phyloP scores from a whole-genome alignment of 2,329 filamentous ascomycete species.

The Fusarium sp. region DNA sequence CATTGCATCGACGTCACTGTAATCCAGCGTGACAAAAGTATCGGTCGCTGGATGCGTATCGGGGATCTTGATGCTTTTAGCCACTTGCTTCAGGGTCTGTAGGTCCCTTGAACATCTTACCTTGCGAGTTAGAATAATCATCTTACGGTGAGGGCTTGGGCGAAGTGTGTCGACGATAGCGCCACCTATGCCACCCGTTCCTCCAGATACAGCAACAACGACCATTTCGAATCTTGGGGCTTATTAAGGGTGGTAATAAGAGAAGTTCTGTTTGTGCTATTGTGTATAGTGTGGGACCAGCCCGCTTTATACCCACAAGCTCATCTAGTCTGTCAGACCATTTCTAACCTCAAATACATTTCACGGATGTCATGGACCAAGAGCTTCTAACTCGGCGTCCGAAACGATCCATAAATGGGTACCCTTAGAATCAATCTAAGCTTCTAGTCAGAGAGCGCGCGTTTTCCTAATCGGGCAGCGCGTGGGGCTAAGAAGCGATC shows the following conservation, averaged over 20 bases:
- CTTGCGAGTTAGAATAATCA: neutral
- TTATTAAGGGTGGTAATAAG: too few relatives aligned
- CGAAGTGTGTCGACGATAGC: neutral
- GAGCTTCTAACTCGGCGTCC: too few relatives aligned
- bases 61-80: neutral
- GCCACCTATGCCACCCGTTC: neutral
- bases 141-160: neutral
- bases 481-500: too few relatives aligned
- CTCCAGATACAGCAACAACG: neutral
- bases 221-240: neutral
- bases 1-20: neutral
- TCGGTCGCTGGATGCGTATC: too few relatives aligned
- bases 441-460: neutral
- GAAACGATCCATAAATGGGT: neutral
- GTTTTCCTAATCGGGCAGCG: neutral
- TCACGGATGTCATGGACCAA: rapidly evolving
- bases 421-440: neutral
- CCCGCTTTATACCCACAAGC: neutral
- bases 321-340: rapidly evolving
- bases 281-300: neutral
- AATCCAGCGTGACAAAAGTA: neutral
- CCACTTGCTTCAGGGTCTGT: neutral
- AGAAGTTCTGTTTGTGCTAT: neutral
- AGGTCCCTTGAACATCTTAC: rapidly evolving
- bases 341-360: neutral